Base-by-base conservation (phyloP, 805 yeast genomes). In the Wickerhamiella nectarea region DNA sequence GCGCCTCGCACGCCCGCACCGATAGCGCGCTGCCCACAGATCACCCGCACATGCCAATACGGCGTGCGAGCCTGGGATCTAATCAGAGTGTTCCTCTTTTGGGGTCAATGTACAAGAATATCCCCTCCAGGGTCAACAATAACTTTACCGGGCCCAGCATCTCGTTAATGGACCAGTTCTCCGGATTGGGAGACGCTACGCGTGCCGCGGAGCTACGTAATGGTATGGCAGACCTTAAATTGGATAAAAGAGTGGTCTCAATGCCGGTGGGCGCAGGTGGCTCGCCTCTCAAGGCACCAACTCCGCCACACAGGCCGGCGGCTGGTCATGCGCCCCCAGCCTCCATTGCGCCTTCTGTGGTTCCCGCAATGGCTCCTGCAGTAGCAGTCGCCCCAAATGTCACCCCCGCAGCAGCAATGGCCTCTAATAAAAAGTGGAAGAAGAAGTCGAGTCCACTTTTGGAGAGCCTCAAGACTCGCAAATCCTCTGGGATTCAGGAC, bases 401-500 rank as follows among this genome's bases (percentile, higher is more conserved):
- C 38, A 18, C 18, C 28, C 38, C 22, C 18, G 22, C 40, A n/a
- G 19, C 34, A n/a, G 21, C 34, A 38, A 38, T 11, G 19, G 20
- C 18, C n/a, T n/a, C n/a, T 28, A 21, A 21, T 8, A 28, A 26
- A 26, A 40, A 40, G 19, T 26, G 43, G 15, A 34, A 24, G 39
- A 44, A 38, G 18, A 18, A 31, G 9, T 47, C 46, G 21, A 25
- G 18, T 15, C 87, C 94, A 9, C 63, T 85, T 34, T 64, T 89
- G 47, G 96, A 87, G 57, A 93, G 84, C 55, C 83, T 89, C 50
- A 74, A 95, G 42, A 71, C 75, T 47, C 78, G 76, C 45, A 78
- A 74, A 38, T 75, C 76, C 48, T 80, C 75, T 57, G 68, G 68
- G 24, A 67, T 91, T 52, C 74, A 70, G 47, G 94, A 83, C 56